phyloP scores from a whole-genome alignment of 345 rosid species.

The Leavenworthia alabamica region DNA sequence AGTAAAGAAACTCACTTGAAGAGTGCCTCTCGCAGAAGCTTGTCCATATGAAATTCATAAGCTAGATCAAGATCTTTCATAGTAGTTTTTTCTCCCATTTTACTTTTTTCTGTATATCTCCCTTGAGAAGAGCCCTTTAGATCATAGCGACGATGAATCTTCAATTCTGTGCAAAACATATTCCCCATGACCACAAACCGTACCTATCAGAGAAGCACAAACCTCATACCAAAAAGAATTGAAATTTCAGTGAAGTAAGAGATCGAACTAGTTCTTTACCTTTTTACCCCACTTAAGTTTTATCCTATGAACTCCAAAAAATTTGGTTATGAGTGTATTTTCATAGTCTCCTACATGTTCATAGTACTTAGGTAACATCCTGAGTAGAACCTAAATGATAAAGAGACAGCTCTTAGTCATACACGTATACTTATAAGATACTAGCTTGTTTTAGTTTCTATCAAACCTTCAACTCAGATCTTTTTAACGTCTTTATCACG shows the following conservation, averaged over 20 bases:
- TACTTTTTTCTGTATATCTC: constrained; percentile 62
- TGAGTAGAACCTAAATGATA: constrained; percentile 60
- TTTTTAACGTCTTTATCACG: constrained; percentile 85
- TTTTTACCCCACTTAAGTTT: constrained; percentile 67
- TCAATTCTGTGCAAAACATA: constrained; percentile 95
- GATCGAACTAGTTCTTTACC: constrained; percentile 40
- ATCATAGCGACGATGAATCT: constrained; percentile 89
- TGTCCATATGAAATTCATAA: constrained; percentile 90
- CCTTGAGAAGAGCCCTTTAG: constrained; percentile 89
- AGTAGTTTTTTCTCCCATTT: constrained; percentile 62
- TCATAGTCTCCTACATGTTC: constrained; percentile 64
- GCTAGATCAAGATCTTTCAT: constrained; percentile 83
- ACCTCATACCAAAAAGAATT: constrained; percentile 2
- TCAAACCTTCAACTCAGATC: constrained; percentile 77
- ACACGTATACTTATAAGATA: not conserved
- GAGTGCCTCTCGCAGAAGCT: constrained; percentile 61
- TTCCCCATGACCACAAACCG: constrained; percentile 98
- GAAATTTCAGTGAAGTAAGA: not conserved
- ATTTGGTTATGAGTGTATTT: constrained; percentile 89
- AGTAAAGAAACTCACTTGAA: constrained; percentile 80
- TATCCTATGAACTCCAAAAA: constrained; percentile 85
- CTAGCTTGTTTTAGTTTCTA: constrained; percentile 1
- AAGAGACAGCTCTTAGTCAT: constrained; percentile 5
- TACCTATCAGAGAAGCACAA: constrained; percentile 53
- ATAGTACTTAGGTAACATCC: constrained; percentile 78